Base-by-base conservation (phyloP, 495 filamentous ascomycete genomes). In the Aspergillus campestris region DNA sequence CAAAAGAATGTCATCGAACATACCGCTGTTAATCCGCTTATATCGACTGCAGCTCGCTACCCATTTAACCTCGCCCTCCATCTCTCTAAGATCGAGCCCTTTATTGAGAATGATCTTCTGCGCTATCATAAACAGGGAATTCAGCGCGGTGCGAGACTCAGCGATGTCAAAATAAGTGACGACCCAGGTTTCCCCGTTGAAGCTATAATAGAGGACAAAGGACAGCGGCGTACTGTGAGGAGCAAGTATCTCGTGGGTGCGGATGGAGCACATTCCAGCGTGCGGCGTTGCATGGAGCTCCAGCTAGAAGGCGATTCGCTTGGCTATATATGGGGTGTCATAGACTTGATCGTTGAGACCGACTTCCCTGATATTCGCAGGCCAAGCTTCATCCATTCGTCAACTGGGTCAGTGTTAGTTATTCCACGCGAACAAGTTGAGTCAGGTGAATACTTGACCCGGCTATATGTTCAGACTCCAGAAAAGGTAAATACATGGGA, bases 291-390 rank as follows among this genome's bases (percentile, higher is more conserved):
- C 38, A 70, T 86, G 41, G 79, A 77, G 0, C 71, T 79, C 15
- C 62, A 72, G 37, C 61, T 84, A 50, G 66, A 78, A 44, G 81
- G 82, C 30, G 80, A 85, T 47, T 73, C 74, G 33, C 77, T 76
- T 0, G 80, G 85, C 55, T 79, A 69, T 57, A 71, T 84, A 41
- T 83, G 80, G 79, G 80, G 79, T 10, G 79, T 82, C 1, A 61
- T 84, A 13, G 83, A 87, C 51, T 62, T 84, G 30, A 66, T 85
- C 1, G 76, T 81, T 0, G 79, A 82, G 38, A 82, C 81, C 2
- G 71, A 86, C 55, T 86, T 86, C 45, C 81, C 83, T 7, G 84
- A 87, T 56, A 81, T 89, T 40, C 67, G 84, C 38, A 73, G 72
- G 51, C 67, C 78, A 31, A 83, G 80, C 47, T 77, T 80, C 10